A percentile compares a stretch with the other conserved stretches of the same genome.
Evolutionary conservation across 1,139 yeast species (phyloP).

Genomic region (Geotrichum restrictum): DNA sequence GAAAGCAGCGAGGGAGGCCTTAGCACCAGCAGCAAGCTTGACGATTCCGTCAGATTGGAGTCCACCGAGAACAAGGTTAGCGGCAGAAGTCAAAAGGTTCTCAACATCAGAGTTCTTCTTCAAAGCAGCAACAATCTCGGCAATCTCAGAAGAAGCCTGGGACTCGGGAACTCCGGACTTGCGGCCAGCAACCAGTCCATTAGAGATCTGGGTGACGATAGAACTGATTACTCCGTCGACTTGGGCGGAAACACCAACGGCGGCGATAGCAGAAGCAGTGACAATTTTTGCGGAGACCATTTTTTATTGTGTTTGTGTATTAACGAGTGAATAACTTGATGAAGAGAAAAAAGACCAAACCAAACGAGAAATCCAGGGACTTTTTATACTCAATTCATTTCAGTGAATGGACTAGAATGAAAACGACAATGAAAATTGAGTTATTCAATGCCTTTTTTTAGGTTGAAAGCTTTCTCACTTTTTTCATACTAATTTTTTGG

Average conservation of each 20-base stretch:
- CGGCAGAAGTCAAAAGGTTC: slow-evolving; percentile 21
- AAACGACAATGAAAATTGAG: background rate
- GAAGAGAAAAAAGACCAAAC: background rate
- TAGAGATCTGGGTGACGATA: slow-evolving; percentile 21
- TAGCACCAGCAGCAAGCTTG: slow-evolving; percentile 20
- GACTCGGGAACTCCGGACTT: slow-evolving; percentile 19
- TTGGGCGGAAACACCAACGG: slow-evolving; percentile 23
- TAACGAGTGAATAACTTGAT: background rate
- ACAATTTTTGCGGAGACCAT: slow-evolving; percentile 23
- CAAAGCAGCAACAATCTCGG: slow-evolving; percentile 21
- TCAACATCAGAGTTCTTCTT: slow-evolving; percentile 20
- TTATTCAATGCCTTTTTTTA: background rate
- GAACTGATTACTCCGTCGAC: slow-evolving; percentile 21
- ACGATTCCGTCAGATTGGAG: slow-evolving; percentile 22
- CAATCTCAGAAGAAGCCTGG: slow-evolving; percentile 23
- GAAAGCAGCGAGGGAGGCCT: slow-evolving; percentile 22
- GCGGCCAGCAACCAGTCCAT: slow-evolving; percentile 23
- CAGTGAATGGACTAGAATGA: too few relatives aligned
- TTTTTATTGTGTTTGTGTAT: background rate
- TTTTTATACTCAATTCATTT: background rate
- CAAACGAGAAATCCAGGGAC: background rate
- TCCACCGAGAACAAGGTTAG: slow-evolving; percentile 21
- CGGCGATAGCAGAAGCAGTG: slow-evolving; percentile 20
- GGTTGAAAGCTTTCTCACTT: background rate
- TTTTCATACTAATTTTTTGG: too few relatives aligned